Conservation (phyloP, 2,329 filamentous ascomycete genomes). For the Biscogniauxia marginata region DNA sequence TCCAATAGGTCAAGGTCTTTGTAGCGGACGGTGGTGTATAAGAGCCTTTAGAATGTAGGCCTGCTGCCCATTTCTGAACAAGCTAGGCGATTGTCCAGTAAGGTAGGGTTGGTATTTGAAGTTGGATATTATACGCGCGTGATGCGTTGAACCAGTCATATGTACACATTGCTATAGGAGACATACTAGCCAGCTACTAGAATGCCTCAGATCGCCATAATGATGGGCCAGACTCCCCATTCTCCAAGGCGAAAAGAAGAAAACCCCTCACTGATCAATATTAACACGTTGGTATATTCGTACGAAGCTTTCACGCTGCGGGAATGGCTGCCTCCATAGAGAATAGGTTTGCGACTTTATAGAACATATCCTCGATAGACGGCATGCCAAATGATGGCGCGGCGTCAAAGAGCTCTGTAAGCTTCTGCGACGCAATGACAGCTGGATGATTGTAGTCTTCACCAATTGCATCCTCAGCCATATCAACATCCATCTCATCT, state of each 20-base stretch:
- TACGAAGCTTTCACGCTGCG: conserved; percentile 15
- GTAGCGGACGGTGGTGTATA: not conserved
- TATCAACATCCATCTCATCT: conserved; percentile 46
- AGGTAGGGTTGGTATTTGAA: not conserved
- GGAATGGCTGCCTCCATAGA: conserved; percentile 50
- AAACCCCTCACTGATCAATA: too few species aligned
- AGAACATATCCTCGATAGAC: conserved; percentile 73
- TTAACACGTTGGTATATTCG: not conserved
- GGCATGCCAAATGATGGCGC: conserved; percentile 68
- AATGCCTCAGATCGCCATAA: not conserved
- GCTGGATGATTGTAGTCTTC: conserved; percentile 54
- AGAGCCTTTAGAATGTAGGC: not conserved
- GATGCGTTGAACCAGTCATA: too few species aligned
- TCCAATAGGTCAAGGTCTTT: not conserved
- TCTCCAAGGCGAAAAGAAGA: too few species aligned
- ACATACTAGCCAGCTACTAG: not conserved
- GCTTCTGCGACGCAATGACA: conserved; percentile 65
- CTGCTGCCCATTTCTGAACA: not conserved
- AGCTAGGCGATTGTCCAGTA: not conserved
- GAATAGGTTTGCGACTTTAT: conserved; percentile 66
- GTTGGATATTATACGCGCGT: not conserved
- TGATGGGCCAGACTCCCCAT: not conserved
- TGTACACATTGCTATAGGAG: not conserved
- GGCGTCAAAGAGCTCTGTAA: conserved; percentile 69
- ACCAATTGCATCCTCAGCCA: conserved; percentile 45